These are phyloP conservation scores for Mycena filopes DNA, from an alignment of 768 basidiomycete species.

Conservation along the genomic window DNA sequence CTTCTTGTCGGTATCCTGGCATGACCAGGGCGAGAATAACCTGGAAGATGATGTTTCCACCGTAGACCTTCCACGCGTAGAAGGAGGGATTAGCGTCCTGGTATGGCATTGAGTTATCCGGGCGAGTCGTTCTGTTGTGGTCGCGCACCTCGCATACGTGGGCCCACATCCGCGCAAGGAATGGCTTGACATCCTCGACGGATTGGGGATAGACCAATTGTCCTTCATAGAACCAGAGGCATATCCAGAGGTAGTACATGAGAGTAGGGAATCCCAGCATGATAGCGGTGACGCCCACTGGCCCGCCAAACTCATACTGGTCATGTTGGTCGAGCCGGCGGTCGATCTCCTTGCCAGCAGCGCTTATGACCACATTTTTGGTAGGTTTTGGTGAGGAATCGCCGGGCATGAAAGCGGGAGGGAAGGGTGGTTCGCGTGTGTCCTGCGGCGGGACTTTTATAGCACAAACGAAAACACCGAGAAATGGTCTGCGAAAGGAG, in stretches of 20 bases:
- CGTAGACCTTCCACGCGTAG: slow-evolving; percentile 92
- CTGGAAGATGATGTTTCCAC: slow-evolving; percentile 88
- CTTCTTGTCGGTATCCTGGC: slow-evolving; percentile 93
- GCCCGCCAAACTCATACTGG: slow-evolving; percentile 94
- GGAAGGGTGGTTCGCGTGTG: background rate
- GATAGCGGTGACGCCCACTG: slow-evolving; percentile 89
- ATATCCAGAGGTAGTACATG: slow-evolving; percentile 99
- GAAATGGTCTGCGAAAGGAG: background rate
- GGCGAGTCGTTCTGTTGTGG: no score
- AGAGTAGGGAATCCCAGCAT: slow-evolving; percentile 94
- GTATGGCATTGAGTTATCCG: background rate
- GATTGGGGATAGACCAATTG: slow-evolving; percentile 76
- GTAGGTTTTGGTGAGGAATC: background rate
- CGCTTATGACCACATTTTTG: slow-evolving; percentile 58
- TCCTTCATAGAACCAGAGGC: slow-evolving; percentile 96
- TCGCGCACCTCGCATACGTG: slow-evolving; percentile 77
- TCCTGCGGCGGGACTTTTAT: background rate
- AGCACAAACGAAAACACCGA: background rate
- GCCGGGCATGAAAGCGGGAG: background rate
- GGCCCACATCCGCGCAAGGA: slow-evolving; percentile 84
- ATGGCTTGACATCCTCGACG: slow-evolving; percentile 77
- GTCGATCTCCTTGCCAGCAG: slow-evolving; percentile 81
- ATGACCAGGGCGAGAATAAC: slow-evolving; percentile 90
- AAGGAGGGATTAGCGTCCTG: slow-evolving; percentile 92
- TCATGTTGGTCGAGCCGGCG: slow-evolving; percentile 77